phyloP scores from a whole-genome alignment of 1,139 yeast species.

The Hansenula lynferdii region DNA sequence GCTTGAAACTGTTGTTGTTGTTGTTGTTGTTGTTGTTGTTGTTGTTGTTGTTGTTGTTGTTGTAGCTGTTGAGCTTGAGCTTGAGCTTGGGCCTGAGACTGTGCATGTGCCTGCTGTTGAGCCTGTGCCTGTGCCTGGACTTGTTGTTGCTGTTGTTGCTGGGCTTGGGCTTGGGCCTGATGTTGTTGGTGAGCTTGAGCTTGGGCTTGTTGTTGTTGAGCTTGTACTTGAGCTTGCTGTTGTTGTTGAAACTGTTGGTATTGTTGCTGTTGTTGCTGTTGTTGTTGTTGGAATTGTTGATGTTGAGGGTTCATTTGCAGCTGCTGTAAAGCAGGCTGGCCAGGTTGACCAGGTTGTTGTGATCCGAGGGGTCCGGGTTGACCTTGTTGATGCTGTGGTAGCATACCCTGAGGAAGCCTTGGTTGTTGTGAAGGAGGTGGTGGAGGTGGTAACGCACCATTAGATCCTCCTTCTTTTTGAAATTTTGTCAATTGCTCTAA shows the following conservation, averaged over 20 bases:
- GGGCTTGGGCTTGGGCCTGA: conserved; percentile 6
- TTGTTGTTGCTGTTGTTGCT: conserved; percentile 7
- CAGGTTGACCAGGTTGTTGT: conserved; percentile 20
- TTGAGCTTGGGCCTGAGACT: not conserved
- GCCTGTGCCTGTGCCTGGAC: too few relatives aligned
- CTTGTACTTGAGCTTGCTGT: conserved; percentile 9
- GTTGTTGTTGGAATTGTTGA: conserved; percentile 17
- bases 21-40: conserved; percentile 5
- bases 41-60: conserved; percentile 9
- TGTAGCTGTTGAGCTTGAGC: conserved; percentile 9
- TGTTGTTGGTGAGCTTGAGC: conserved; percentile 11
- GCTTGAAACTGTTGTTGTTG: conserved; percentile 2
- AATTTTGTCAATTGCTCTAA: conserved; percentile 77
- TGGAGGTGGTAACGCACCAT: conserved; percentile 50
- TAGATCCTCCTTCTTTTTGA: conserved; percentile 66
- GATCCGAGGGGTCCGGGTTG: not conserved
- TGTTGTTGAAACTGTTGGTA: conserved; percentile 6
- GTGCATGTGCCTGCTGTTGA: not conserved
- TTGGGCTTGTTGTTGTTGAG: conserved; percentile 6
- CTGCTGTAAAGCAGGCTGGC: conserved; percentile 22
- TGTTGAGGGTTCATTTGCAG: conserved; percentile 15
- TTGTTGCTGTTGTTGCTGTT: conserved; percentile 14
- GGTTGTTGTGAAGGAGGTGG: conserved; percentile 63
- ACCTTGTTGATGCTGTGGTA: conserved; percentile 30
- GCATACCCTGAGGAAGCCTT: conserved; percentile 53